Base-by-base conservation (phyloP, 306 rosid species). In the Lathyrus aphaca region DNA sequence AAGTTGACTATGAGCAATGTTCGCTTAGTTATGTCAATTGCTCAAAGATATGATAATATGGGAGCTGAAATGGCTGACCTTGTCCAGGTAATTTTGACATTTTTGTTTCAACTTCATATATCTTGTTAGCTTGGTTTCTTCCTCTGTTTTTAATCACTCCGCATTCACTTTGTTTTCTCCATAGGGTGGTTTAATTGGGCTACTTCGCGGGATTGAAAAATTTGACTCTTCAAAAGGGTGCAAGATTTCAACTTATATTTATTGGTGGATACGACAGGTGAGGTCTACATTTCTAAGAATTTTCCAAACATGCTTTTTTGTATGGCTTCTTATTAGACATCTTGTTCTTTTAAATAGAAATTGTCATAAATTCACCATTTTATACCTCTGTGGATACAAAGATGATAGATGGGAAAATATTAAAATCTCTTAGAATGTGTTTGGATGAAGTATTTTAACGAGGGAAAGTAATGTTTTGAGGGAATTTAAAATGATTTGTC, bases 191-290 rank as follows among this genome's bases (percentile, higher is more conserved):
- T 86, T 94, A 75, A 89, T 91, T 76, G 99, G 99, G 81, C 86
- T 94, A 57, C 82, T 94, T 80, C 91, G 92, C 9, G 97, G 99
- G 57, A 94, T 91, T 74, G 99, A 94, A 72, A 94, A 94, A 80
- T 94, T 84, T 79, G 99, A 94, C 83, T 86, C 97, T 61, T 87
- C 97, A 25, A 94, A 87, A 76, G 99, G 99, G 46, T 94, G 79
- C 83, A 91, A 83, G 85, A 88, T 91, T 80, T 94, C 99, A 68
- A 94, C 99, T 8, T 94, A 94, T 77, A 97, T 94, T 63, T 94
- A 91, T 78, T 94, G 99, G 99, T 94, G 99, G 99, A 94, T 94
- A 82, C 99, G 97, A 38, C 99, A 94, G 96, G 99, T 88, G 74
- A 64, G 86, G 74, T 50, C 64, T 42, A 32, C 65, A 23, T 45